A percentile compares a stretch with the other conserved stretches of the same genome.
These are phyloP conservation scores for Paraphoma sp. DNA, from an alignment of 2,329 filamentous ascomycete species.

Conservation along the genomic window DNA sequence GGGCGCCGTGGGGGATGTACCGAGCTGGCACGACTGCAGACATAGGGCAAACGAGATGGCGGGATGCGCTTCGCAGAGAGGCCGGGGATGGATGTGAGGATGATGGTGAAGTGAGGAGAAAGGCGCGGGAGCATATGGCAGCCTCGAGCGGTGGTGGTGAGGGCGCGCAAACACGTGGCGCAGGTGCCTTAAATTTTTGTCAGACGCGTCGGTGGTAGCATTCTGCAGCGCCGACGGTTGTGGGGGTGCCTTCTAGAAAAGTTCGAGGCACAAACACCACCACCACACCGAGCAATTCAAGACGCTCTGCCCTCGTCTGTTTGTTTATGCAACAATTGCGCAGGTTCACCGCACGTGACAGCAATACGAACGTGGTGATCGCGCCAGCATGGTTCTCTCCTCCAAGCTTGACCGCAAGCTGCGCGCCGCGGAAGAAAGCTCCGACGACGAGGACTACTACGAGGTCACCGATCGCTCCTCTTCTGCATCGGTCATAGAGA, in stretches of 20 bases:
- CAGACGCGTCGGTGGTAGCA: slow-evolving; percentile 16
- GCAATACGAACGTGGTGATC: too few relatives aligned
- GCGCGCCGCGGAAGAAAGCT: slow-evolving; percentile 44
- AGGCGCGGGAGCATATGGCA: slow-evolving; percentile 15
- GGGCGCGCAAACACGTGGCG: slow-evolving; percentile 1
- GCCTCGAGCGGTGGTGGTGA: background rate
- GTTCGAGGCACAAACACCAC: slow-evolving; percentile 5
- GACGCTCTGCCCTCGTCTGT: too few relatives aligned
- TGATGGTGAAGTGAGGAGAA: slow-evolving; percentile 13
- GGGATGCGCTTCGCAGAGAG: slow-evolving; percentile 15
- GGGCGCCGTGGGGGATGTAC: slow-evolving; percentile 34
- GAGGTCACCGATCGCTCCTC: slow-evolving; percentile 50
- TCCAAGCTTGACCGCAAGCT: slow-evolving; percentile 45
- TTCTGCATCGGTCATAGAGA: slow-evolving; percentile 49
- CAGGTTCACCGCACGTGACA: too few relatives aligned
- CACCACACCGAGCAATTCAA: background rate
- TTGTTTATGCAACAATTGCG: too few relatives aligned
- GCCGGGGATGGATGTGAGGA: slow-evolving; percentile 7
- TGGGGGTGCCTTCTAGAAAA: slow-evolving; percentile 23
- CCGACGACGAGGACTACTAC: slow-evolving; percentile 47
- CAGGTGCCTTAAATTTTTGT: slow-evolving; percentile 13
- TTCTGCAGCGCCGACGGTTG: slow-evolving; percentile 6
- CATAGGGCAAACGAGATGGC: slow-evolving; percentile 30
- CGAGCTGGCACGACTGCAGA: slow-evolving; percentile 29
- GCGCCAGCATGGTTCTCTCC: slow-evolving; percentile 39